Percentiles rank a stretch among this genome's conserved stretches.
Conservation (phyloP, 495 filamentous ascomycete genomes). For the Penicillium desertorum region DNA sequence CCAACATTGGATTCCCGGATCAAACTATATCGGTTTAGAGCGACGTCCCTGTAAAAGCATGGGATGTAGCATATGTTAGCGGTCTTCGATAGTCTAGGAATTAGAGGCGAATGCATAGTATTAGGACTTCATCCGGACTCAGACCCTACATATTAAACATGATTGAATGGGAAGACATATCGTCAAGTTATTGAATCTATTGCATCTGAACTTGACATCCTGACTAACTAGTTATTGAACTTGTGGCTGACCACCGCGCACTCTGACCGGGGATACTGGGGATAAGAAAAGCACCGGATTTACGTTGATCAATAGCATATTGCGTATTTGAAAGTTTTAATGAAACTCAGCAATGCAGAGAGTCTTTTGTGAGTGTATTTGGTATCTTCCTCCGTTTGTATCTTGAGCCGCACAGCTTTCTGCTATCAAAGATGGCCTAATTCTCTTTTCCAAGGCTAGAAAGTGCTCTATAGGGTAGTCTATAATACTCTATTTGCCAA, state of each 20-base stretch:
- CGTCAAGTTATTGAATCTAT: slow-evolving; percentile 53
- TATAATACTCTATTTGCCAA: not conserved
- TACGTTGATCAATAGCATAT: too few species aligned
- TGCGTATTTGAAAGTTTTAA: too few species aligned
- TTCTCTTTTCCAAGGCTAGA: too few species aligned
- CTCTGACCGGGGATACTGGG: not conserved
- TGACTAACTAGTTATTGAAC: slow-evolving; percentile 14
- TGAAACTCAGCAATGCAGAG: too few species aligned
- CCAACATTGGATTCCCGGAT: not conserved
- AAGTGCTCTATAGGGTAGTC: not conserved
- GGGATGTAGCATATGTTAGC: not conserved
- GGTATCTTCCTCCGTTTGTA: too few species aligned
- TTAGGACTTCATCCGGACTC: not conserved
- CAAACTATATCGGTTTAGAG: not conserved
- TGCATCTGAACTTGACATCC: slow-evolving; percentile 41
- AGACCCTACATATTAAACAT: too few species aligned
- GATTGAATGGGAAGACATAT: too few species aligned
- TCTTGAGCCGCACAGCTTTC: not conserved
- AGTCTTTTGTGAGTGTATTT: too few species aligned
- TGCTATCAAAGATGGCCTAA: not conserved
- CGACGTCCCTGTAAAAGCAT: not conserved
- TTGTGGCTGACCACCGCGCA: slow-evolving; percentile 33
- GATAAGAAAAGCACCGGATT: too few species aligned
- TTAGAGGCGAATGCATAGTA: not conserved
- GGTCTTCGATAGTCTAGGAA: not conserved